Conservation (phyloP, 163 green algal genomes). For the Chloroidium sp. region DNA sequence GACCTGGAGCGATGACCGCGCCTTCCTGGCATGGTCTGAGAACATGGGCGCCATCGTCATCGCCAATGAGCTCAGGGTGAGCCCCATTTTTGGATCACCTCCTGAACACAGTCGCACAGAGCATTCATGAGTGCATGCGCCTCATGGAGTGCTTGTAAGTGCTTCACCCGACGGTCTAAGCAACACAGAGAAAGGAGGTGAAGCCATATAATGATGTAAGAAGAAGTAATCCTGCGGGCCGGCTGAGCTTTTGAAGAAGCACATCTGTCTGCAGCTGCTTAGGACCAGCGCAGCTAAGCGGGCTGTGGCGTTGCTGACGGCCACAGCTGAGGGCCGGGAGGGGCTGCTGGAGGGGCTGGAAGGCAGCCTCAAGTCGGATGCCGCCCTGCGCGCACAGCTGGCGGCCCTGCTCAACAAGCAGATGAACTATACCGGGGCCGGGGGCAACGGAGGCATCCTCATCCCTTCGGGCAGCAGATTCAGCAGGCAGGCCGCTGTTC, state of each 20-base stretch:
- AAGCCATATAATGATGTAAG: neutral
- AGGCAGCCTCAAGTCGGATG: slow-evolving; percentile 39
- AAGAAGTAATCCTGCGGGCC: neutral
- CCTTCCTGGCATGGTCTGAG: slow-evolving; percentile 45
- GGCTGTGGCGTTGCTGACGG: slow-evolving; percentile 43
- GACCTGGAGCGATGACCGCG: slow-evolving; percentile 27
- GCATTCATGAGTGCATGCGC: neutral
- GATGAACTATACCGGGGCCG: neutral
- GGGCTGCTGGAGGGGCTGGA: slow-evolving; percentile 59
- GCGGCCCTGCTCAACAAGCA: neutral
- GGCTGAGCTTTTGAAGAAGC: no score
- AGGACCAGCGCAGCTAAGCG: slow-evolving; percentile 29
- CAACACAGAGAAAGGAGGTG: neutral
- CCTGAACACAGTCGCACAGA: neutral
- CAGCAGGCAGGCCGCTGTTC: no score
- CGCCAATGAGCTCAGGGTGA: slow-evolving; percentile 33
- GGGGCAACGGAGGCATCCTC: no score
- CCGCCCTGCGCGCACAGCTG: slow-evolving; percentile 23
- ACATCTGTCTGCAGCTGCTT: slow-evolving; percentile 33
- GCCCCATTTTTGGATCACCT: neutral
- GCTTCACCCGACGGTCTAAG: neutral
- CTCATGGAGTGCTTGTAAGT: neutral
- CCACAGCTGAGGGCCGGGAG: slow-evolving; percentile 56
- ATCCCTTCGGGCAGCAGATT: no score
- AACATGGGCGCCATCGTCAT: slow-evolving; percentile 28